Base-by-base conservation (phyloP, 768 basidiomycete genomes). In the Cystofilobasidium ferigula region DNA sequence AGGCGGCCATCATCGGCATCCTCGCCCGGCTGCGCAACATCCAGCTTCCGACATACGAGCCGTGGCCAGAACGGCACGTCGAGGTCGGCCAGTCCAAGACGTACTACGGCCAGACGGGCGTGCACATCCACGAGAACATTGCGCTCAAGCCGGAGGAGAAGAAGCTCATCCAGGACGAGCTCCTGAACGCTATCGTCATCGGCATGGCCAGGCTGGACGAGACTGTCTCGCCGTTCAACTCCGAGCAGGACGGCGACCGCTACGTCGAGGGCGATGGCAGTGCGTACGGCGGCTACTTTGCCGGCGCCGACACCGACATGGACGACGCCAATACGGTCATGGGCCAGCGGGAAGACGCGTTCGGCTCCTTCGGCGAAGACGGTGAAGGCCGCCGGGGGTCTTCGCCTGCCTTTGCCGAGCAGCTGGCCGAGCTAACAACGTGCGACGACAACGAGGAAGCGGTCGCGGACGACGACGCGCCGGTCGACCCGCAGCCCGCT, bases 131-230 rank as follows among this genome's bases (percentile, higher is more conserved):
- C 61, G 70, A 73, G 43, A 43, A 71, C 8, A 70, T 71, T 34
- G 67, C 70, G 0, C 71, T 78, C 35, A 59, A 64, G 0, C 32
- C 34, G 2, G 67, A 76, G 26, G 84, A 89, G 70, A 79, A 86
- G 64, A 77, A 78, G 7, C 76, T 88, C 74, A 83, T 95, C 69
- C 85, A 88, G 72, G 81, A 83, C 36, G 91, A 94, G 77, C 81
- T 97, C 48, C 74, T 94, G 9, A 81, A 87, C 62, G 88, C 89
- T 40, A 85, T 97, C 69, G 85, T 94, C 63, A 85, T 95, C 61
- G 92, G 90, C 35, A 87, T 97, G 80, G 89, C 89, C 12, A 80
- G 84, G 26, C 79, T 97, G 34, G 85, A 85, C 53, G 73, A 68
- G 56, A 67, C 65, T 0, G 60, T 61, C 45, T 61, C 59, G 12